phyloP scores from a whole-genome alignment of 2,329 filamentous ascomycete genomes.

The Eutypa lata region DNA sequence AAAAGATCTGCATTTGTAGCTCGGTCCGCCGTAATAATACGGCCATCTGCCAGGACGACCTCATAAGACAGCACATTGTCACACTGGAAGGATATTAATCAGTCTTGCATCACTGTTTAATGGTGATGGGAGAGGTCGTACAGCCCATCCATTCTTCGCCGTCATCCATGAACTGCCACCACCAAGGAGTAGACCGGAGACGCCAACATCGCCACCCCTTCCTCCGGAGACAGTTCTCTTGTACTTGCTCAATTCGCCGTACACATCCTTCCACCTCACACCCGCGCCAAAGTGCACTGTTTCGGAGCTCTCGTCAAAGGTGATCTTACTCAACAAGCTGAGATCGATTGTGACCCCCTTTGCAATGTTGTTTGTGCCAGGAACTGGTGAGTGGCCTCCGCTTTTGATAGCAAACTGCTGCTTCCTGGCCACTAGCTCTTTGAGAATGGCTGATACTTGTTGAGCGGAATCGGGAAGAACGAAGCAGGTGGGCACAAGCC shows the following conservation, averaged over 20 bases:
- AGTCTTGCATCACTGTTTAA: background rate
- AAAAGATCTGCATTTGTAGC: slow-evolving; percentile 27
- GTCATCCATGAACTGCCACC: slow-evolving; percentile 30
- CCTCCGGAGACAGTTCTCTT: slow-evolving; percentile 13
- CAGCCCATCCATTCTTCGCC: slow-evolving; percentile 21
- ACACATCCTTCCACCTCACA: slow-evolving; percentile 17
- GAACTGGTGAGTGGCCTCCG: slow-evolving; percentile 39
- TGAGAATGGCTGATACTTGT: background rate
- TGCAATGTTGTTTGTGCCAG: slow-evolving; percentile 37
- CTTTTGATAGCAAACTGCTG: slow-evolving; percentile 37
- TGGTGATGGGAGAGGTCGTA: background rate
- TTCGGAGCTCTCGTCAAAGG: slow-evolving; percentile 6
- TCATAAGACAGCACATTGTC: slow-evolving; percentile 35
- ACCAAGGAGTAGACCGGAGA: slow-evolving; percentile 16
- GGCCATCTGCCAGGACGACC: slow-evolving; percentile 17
- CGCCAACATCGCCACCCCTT: slow-evolving; percentile 14
- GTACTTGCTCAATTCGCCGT: slow-evolving; percentile 12
- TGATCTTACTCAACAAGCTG: slow-evolving; percentile 15
- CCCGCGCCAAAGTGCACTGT: slow-evolving; percentile 21
- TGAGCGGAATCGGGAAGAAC: slow-evolving; percentile 2
- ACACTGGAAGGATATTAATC: slow-evolving; percentile 21
- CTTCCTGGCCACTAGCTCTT: background rate
- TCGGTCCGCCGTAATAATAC: slow-evolving; percentile 9
- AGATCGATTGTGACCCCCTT: slow-evolving; percentile 42
- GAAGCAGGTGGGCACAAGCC: background rate